phyloP scores from a whole-genome alignment of 208 protist species.

The Eutreptiella sp. region DNA sequence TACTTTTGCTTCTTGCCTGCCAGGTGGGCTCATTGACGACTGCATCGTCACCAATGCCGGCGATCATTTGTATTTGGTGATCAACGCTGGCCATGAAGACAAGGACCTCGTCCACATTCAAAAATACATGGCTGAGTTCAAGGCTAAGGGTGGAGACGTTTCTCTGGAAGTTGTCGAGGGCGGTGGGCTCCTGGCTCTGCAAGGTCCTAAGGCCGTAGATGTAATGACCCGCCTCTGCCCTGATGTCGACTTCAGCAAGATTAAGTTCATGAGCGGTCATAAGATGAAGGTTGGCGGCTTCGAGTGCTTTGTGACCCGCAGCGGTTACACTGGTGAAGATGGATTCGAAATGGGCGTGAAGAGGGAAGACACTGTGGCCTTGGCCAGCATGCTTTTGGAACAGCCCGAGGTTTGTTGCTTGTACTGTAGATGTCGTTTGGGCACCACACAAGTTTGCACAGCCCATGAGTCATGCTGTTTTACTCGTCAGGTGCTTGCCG shows the following conservation, averaged over 20 bases:
- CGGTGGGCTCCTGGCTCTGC: conserved; percentile 76
- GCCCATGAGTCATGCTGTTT: conserved; percentile 1
- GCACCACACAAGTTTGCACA: not conserved
- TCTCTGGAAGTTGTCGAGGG: conserved; percentile 60
- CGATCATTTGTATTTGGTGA: conserved; percentile 84
- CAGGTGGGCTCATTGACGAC: conserved; percentile 90
- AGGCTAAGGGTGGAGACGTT: conserved; percentile 57
- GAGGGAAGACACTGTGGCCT: conserved; percentile 36
- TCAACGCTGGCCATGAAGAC: conserved; percentile 89
- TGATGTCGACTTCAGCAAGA: conserved; percentile 44
- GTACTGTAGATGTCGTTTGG: too few species aligned
- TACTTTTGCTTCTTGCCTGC: too few species aligned
- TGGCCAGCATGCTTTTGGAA: conserved; percentile 54
- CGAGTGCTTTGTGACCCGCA: conserved; percentile 61
- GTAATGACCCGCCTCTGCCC: not conserved
- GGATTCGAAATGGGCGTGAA: conserved; percentile 93
- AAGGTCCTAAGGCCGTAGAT: conserved; percentile 71
- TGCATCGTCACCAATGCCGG: conserved; percentile 79
- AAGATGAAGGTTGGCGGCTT: conserved; percentile 49
- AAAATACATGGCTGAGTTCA: conserved; percentile 42
- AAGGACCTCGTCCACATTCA: conserved; percentile 83
- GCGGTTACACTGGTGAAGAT: conserved; percentile 97
- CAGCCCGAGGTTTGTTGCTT: conserved; percentile 41
- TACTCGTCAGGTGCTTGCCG: conserved; percentile 45
- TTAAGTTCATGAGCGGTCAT: conserved; percentile 73